Percentiles rank a stretch among this genome's conserved stretches.
Conservation (phyloP, 75 land plant genomes). For the Pinus taeda region DNA sequence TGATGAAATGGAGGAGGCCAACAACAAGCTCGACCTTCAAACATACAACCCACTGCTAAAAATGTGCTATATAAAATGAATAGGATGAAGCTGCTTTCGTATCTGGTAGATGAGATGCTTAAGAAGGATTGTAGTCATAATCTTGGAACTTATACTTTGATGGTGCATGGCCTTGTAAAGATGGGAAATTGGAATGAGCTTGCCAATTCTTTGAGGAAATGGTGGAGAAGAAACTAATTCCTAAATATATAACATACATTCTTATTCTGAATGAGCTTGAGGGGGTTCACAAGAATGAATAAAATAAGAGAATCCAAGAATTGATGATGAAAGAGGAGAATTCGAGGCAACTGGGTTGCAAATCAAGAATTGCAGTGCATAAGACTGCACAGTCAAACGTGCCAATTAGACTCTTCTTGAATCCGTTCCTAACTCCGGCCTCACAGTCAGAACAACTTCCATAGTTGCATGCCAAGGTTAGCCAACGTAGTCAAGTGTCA, state of each 20-base stretch:
- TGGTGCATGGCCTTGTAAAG: slow-evolving; percentile 53
- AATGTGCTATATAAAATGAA: slow-evolving; percentile 14
- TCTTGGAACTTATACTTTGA: slow-evolving; percentile 52
- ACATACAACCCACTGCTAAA: slow-evolving; percentile 18
- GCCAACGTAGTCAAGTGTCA: no score
- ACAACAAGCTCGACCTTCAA: no score
- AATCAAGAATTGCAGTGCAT: neutral
- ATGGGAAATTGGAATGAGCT: slow-evolving; percentile 42
- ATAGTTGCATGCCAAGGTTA: no score
- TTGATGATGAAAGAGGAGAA: slow-evolving; percentile 26
- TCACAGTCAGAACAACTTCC: no score
- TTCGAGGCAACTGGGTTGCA: slow-evolving; percentile 8
- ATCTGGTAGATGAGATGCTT: no score
- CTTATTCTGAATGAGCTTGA: slow-evolving; percentile 44
- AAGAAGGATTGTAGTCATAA: slow-evolving; percentile 19
- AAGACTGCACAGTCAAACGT: no score
- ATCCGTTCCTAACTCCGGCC: no score
- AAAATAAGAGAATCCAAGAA: slow-evolving; percentile 29
- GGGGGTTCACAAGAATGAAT: slow-evolving; percentile 21
- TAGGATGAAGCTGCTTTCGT: no score
- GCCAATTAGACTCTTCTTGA: no score
- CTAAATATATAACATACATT: slow-evolving; percentile 36
- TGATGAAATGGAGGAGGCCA: no score
- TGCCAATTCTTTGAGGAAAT: slow-evolving; percentile 62
- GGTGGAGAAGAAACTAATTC: slow-evolving; percentile 53